phyloP scores from a whole-genome alignment of 1,284 basidiomycete species.

The Cutaneotrichosporon spelunceum region DNA sequence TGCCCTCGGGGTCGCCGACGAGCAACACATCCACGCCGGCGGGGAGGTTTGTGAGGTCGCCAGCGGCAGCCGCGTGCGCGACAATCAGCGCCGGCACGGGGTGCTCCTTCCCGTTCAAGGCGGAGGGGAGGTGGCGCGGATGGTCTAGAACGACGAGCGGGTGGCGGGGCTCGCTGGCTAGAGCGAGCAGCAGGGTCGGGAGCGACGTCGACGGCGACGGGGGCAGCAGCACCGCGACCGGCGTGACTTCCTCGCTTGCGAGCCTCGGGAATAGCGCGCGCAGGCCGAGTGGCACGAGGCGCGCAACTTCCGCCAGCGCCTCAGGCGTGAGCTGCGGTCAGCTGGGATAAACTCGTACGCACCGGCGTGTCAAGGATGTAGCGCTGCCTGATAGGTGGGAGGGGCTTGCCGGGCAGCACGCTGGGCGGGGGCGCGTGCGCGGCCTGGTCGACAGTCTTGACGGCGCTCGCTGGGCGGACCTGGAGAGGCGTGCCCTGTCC shows the following conservation, averaged over 20 bases:
- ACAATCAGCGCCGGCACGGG: conserved; percentile 37
- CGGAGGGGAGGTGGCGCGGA: conserved; percentile 28
- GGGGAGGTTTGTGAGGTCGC: conserved; percentile 27
- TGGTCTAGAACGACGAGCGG: conserved; percentile 40
- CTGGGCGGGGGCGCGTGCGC: conserved; percentile 20
- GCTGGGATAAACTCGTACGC: conserved; percentile 8
- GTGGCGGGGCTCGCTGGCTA: conserved; percentile 27
- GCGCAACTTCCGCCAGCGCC: conserved; percentile 37
- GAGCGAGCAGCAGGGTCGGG: conserved; percentile 41
- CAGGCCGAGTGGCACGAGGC: conserved; percentile 39
- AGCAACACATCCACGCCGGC: conserved; percentile 29
- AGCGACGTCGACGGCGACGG: conserved; percentile 36
- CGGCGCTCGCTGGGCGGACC: conserved; percentile 42
- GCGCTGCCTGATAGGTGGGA: conserved; percentile 20
- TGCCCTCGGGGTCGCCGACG: conserved; percentile 36
- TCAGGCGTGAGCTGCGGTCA: conserved; percentile 26
- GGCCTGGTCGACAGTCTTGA: conserved; percentile 44
- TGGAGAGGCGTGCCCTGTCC: conserved; percentile 50
- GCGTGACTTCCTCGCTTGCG: conserved; percentile 18
- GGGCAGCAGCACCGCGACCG: conserved; percentile 38
- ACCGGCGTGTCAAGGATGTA: conserved; percentile 42
- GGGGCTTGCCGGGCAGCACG: conserved; percentile 18
- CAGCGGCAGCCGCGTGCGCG: conserved; percentile 32
- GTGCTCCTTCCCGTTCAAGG: conserved; percentile 26
- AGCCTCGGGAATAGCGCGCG: conserved; percentile 38